phyloP scores from a whole-genome alignment of 495 filamentous ascomycete genomes.

The Aspergillus kassunensis region DNA sequence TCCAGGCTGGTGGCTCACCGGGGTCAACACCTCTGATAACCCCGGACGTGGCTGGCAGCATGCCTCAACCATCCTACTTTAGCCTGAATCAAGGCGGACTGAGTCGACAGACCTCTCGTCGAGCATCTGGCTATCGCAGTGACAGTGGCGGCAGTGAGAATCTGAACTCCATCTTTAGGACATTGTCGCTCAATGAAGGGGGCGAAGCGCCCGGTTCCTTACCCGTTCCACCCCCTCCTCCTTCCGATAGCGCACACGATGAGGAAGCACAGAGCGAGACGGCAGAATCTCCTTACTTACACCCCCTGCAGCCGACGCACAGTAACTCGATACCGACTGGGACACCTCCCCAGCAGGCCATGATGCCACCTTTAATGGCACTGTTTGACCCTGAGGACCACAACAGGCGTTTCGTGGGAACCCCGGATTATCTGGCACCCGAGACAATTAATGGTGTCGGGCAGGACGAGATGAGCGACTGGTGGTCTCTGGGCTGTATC shows the following conservation, averaged over 20 bases:
- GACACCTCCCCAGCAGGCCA: conserved; percentile 68
- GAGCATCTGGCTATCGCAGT: conserved; percentile 83
- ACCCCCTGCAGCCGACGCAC: conserved; percentile 56
- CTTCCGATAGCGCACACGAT: conserved; percentile 53
- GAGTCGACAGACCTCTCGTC: conserved; percentile 68
- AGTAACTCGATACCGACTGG: conserved; percentile 49
- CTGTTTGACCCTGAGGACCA: conserved; percentile 94
- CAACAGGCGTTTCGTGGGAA: conserved; percentile 91
- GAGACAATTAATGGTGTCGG: conserved; percentile 94
- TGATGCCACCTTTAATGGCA: conserved; percentile 93
- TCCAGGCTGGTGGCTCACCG: conserved; percentile 75
- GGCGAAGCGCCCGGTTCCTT: conserved; percentile 24
- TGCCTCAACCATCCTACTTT: conserved; percentile 90
- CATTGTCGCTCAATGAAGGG: conserved; percentile 72
- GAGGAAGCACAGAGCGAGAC: conserved; percentile 67
- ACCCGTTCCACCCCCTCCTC: conserved; percentile 32
- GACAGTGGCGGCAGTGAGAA: conserved; percentile 88
- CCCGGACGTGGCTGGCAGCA: conserved; percentile 62
- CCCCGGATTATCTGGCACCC: conserved; percentile 93
- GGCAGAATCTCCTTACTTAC: conserved; percentile 66
- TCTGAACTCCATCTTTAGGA: conserved; percentile 76
- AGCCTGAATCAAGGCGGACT: conserved; percentile 65
- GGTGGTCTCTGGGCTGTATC: conserved; percentile 98
- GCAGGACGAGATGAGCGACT: conserved; percentile 97
- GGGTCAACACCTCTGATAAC: conserved; percentile 82